These are phyloP conservation scores for Aurantiochytrium sp. DNA, from an alignment of 108 stramenopile species.

Conservation along the genomic window DNA sequence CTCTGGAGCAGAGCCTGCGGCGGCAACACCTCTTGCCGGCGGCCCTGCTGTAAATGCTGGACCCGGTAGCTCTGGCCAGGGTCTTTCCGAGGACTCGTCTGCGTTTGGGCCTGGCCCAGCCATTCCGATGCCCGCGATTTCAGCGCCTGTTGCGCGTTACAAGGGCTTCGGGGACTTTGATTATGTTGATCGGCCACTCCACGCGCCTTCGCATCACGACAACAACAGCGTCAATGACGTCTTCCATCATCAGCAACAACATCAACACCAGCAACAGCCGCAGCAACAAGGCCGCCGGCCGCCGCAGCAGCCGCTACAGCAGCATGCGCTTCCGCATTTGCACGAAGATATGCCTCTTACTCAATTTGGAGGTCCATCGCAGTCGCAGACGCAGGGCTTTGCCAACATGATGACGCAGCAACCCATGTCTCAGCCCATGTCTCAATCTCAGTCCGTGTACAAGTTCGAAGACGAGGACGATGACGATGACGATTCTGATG, in stretches of 20 bases:
- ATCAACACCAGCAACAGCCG: background rate
- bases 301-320: background rate
- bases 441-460: background rate
- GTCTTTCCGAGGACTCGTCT: background rate
- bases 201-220: background rate
- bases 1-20: too few relatives aligned
- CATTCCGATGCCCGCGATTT: background rate
- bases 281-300: background rate
- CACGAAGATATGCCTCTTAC: background rate
- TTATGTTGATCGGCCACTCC: background rate
- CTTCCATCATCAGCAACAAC: background rate
- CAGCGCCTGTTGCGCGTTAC: background rate
- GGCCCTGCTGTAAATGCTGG: too few relatives aligned
- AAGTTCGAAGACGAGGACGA: conserved; percentile 1
- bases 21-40: too few relatives aligned
- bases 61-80: background rate
- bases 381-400: background rate
- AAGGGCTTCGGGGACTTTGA: conserved; percentile 10
- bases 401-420: background rate
- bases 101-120: background rate
- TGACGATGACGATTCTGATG: background rate
- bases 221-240: background rate
- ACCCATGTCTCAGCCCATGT: background rate
- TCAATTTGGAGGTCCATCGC: background rate
- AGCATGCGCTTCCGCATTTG: background rate